A percentile compares a stretch with the other conserved stretches of the same genome.
Evolutionary conservation across 2,329 filamentous ascomycete species (phyloP).

Genomic region (Lizonia empirigonia): DNA sequence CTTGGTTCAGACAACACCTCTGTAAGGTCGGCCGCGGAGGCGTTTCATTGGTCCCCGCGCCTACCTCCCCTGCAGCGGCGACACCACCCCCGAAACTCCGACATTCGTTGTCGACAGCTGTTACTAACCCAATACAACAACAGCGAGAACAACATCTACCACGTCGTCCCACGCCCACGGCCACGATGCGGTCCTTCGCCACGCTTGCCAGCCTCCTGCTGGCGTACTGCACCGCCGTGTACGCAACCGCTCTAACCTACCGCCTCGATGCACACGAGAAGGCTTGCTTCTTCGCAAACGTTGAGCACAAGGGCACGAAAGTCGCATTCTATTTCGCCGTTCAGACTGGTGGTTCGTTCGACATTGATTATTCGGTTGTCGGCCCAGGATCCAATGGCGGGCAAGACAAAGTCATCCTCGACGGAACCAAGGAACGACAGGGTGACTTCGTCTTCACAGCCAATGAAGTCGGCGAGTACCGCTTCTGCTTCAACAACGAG

Average conservation of each 20-base stretch:
- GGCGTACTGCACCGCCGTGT: slow-evolving; percentile 70
- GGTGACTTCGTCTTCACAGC: slow-evolving; percentile 98
- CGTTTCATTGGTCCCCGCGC: slow-evolving; percentile 30
- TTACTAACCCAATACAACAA: slow-evolving; percentile 23
- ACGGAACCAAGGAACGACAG: slow-evolving; percentile 89
- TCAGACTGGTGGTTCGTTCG: slow-evolving; percentile 97
- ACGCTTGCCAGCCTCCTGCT: slow-evolving; percentile 64
- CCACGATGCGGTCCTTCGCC: slow-evolving; percentile 45
- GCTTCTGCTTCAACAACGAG: slow-evolving; percentile 97
- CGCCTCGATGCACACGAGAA: slow-evolving; percentile 88
- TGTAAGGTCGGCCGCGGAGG: slow-evolving; percentile 4
- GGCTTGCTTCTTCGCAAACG: slow-evolving; percentile 89
- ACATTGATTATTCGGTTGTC: slow-evolving; percentile 89
- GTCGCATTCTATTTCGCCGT: slow-evolving; percentile 99
- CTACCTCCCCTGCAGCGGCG: slow-evolving; percentile 27
- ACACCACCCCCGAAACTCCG: slow-evolving; percentile 24
- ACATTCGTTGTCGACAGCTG: slow-evolving; percentile 41
- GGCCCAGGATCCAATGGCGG: slow-evolving; percentile 62
- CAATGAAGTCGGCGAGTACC: slow-evolving; percentile 84
- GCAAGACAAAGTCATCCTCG: slow-evolving; percentile 74
- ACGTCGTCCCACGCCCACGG: slow-evolving; percentile 15
- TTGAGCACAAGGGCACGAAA: slow-evolving; percentile 81
- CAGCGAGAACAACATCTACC: slow-evolving; percentile 9
- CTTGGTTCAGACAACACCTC: too few relatives aligned
- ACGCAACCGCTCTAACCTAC: slow-evolving; percentile 93